Conservation (phyloP, 2,329 filamentous ascomycete species). For the Paecilomyces niveus region DNA sequence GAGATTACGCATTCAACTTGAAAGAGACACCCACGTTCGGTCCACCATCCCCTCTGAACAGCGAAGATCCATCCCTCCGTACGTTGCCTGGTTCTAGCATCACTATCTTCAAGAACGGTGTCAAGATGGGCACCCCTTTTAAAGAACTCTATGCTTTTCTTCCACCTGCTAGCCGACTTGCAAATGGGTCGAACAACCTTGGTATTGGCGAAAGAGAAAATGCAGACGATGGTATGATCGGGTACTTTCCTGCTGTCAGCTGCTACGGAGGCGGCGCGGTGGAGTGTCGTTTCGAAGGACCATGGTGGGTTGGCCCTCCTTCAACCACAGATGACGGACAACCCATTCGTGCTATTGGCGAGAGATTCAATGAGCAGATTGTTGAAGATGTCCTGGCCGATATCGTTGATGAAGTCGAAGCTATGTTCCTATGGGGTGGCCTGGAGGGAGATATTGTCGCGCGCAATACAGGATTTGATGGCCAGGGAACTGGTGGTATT, state of each 20-base stretch:
- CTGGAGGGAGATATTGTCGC: slow-evolving; percentile 26
- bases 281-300: slow-evolving; percentile 87
- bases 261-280: slow-evolving; percentile 86
- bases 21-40: slow-evolving; percentile 40
- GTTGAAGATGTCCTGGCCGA: slow-evolving; percentile 92
- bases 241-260: slow-evolving; percentile 90
- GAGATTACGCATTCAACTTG: slow-evolving; percentile 53
- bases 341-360: slow-evolving; percentile 54
- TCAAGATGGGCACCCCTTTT: slow-evolving; percentile 78
- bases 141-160: slow-evolving; percentile 83
- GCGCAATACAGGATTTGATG: slow-evolving; percentile 13
- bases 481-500: slow-evolving; percentile 17
- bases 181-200: slow-evolving; percentile 35
- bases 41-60: slow-evolving; percentile 49
- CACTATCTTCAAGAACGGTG: slow-evolving; percentile 87
- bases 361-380: slow-evolving; percentile 87
- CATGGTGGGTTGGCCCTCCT: slow-evolving; percentile 83
- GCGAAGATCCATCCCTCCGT: slow-evolving; percentile 70
- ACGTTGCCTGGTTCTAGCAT: slow-evolving; percentile 82
- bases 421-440: slow-evolving; percentile 56
- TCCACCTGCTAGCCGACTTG: slow-evolving; percentile 66
- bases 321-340: slow-evolving; percentile 40
- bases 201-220: slow-evolving; percentile 69
- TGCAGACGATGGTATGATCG: slow-evolving; percentile 88
- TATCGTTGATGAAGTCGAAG: slow-evolving; percentile 84